Evolutionary conservation across 768 basidiomycete genomes (phyloP), one percentile per base, ranked within the genome.

Genomic region (Galerina marginata): DNA sequence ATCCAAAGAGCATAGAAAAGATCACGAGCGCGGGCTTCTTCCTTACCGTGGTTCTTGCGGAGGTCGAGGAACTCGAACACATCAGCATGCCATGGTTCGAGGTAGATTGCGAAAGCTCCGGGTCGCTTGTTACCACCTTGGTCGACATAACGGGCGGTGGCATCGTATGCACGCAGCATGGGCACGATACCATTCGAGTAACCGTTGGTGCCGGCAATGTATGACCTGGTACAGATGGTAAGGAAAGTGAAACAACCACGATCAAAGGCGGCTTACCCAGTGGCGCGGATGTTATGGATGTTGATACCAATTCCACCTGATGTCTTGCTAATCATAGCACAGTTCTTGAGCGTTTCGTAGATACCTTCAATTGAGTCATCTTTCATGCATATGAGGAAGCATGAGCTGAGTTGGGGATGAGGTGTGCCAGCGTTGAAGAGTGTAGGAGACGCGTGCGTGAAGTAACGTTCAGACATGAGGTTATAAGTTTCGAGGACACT

Each of bases 101-200:
- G 82, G 78, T 99, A 99, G 74, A 99, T 92, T 15, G 97, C 93
- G 67, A 99, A 98, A 1, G 97, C 97, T 61, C 97, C 97, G 1
- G 97, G 97, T 25, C 97, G 92, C 80, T 99, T 99, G 85, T 99
- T 99, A 26, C 97, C 97, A 53, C 97, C 96, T 72, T 98, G 96
- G 74, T 99, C 97, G 58, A 99, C 97, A 69, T 99, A 99, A 40
- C 96, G 94, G 20, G 97, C 97, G 9, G 97, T 99, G 25, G 96
- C 94, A 69, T 99, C 96, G 74, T 91, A 99, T 0, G 93, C 96
- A 58, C 97, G 93, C 45, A 99, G 90, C 96, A 99, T 99, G 12
- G 97, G 97, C 1, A 99, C 94, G 70, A 99, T 97, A 58, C 97
- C 97, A 68, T 99, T 99, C 3, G 96, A 98, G 76, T 97, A 96